These are phyloP conservation scores for Psilocybe azurescens DNA, from an alignment of 768 basidiomycete species.

Conservation along the genomic window DNA sequence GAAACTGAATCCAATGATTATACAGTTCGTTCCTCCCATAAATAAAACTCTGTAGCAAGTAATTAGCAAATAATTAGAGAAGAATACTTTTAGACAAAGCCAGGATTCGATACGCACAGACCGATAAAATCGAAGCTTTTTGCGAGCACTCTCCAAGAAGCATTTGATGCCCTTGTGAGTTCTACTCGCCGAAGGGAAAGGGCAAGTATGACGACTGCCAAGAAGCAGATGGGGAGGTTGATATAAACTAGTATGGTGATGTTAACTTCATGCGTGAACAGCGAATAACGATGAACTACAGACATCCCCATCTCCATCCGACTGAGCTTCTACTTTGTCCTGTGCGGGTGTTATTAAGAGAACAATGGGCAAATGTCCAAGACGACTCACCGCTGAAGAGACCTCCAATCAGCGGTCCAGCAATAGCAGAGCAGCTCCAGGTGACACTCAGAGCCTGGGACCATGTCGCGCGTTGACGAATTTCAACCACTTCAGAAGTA, in stretches of 20 bases:
- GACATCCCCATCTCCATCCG: slow-evolving; percentile 89
- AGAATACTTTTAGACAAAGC: not conserved
- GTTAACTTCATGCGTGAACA: not conserved
- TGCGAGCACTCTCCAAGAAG: slow-evolving; percentile 61
- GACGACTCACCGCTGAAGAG: slow-evolving; percentile 70
- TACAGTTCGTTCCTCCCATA: slow-evolving; percentile 73
- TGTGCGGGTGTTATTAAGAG: slow-evolving; percentile 25
- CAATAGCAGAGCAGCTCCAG: slow-evolving; percentile 86
- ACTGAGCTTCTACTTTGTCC: slow-evolving; percentile 41
- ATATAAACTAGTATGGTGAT: slow-evolving; percentile 63
- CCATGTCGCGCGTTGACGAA: slow-evolving; percentile 76
- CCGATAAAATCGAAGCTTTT: slow-evolving; percentile 78
- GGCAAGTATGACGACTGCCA: slow-evolving; percentile 61
- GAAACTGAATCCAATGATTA: slow-evolving; percentile 83
- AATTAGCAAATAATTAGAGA: not conserved
- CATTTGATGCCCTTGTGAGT: slow-evolving; percentile 47
- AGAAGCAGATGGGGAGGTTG: slow-evolving; percentile 76
- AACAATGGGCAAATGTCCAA: not conserved
- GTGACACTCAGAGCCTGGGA: slow-evolving; percentile 85
- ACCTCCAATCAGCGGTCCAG: slow-evolving; percentile 84
- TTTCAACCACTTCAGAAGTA: slow-evolving; percentile 82
- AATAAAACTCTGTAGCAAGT: slow-evolving; percentile 60
- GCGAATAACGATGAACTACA: slow-evolving; percentile 37
- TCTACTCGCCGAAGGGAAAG: slow-evolving; percentile 65
- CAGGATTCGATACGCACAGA: slow-evolving; percentile 54